A percentile compares a stretch with the other conserved stretches of the same genome.
phyloP scores from a whole-genome alignment of 768 basidiomycete species.

The Lentinula raphanica region DNA sequence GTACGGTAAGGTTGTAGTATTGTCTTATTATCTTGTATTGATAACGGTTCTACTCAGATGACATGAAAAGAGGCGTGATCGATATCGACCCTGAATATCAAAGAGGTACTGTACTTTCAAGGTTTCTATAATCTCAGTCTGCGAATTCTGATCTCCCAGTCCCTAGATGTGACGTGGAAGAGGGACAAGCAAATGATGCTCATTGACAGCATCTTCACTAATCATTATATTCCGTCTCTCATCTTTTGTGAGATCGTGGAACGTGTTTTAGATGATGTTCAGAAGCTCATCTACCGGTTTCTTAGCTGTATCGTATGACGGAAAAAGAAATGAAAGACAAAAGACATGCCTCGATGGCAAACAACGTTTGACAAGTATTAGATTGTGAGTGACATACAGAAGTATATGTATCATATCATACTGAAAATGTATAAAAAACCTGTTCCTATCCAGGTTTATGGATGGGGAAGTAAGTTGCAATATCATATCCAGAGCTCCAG shows the following conservation, averaged over 20 bases:
- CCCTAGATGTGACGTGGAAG: conserved; percentile 41
- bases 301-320: conserved; percentile 32
- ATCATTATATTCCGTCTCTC: conserved; percentile 52
- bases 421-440: not conserved
- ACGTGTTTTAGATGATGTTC: not conserved
- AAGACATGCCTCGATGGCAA: conserved; percentile 49
- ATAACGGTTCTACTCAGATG: not conserved
- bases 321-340: conserved; percentile 38
- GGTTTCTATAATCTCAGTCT: no score
- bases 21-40: not conserved
- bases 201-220: conserved; percentile 50
- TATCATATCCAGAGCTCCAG: not conserved
- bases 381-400: conserved; percentile 28
- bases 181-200: conserved; percentile 45
- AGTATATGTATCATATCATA: not conserved
- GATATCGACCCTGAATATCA: conserved; percentile 6
- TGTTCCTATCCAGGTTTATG: conserved; percentile 2
- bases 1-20: not conserved
- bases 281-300: not conserved
- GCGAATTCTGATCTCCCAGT: no score
- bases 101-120: not conserved
- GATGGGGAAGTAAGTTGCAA: not conserved
- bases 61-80: not conserved
- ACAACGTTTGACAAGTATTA: conserved; percentile 49
- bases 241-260: conserved; percentile 31